Conservation (phyloP, 2,329 filamentous ascomycete genomes). For the Fusarium goolgardi region DNA sequence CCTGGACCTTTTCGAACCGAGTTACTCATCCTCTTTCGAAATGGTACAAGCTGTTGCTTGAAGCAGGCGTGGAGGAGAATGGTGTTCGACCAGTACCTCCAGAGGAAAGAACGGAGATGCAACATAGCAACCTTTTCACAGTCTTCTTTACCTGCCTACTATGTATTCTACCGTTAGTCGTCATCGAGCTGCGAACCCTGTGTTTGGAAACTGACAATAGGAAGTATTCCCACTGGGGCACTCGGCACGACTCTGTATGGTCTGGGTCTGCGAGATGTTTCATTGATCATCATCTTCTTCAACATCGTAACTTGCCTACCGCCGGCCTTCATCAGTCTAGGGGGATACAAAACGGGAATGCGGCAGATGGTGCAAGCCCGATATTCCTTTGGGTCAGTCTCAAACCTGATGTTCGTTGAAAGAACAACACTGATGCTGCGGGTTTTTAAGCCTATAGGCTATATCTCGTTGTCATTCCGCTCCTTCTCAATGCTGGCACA, state of each 20-base stretch:
- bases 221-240: constrained; percentile 68
- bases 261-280: constrained; percentile 65
- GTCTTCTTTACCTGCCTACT: constrained; percentile 69
- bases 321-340: constrained; percentile 66
- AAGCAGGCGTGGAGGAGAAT: constrained; percentile 63
- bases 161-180: constrained; percentile 67
- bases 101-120: constrained; percentile 64
- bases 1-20: constrained; percentile 48
- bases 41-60: constrained; percentile 58
- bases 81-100: constrained; percentile 68
- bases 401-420: not conserved
- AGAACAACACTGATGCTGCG: constrained; percentile 12
- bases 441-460: constrained; percentile 44
- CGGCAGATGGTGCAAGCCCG: constrained; percentile 71
- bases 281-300: constrained; percentile 70
- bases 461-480: constrained; percentile 63
- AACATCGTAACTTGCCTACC: constrained; percentile 63
- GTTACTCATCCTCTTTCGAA: constrained; percentile 47
- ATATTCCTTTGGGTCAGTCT: constrained; percentile 65
- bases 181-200: not conserved
- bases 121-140: constrained; percentile 68
- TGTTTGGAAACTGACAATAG: constrained; percentile 9
- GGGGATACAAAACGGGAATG: constrained; percentile 67
- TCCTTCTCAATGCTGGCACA: constrained; percentile 67
- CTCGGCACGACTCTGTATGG: constrained; percentile 66